Evolutionary conservation across 768 basidiomycete genomes (phyloP).

Genomic region (Piloderma croceum): DNA sequence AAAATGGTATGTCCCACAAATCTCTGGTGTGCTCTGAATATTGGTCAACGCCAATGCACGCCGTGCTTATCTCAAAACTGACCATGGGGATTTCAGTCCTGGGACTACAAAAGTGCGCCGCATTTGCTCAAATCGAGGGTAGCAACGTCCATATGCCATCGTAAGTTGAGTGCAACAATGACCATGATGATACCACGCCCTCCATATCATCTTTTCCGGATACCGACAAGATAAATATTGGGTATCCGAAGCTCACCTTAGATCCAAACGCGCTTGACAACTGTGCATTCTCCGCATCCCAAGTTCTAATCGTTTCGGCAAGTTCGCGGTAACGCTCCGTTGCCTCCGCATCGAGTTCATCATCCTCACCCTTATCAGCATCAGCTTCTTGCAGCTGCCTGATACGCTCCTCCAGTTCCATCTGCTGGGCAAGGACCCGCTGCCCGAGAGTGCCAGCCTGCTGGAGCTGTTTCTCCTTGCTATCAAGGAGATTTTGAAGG

Average conservation of each 20-base stretch:
- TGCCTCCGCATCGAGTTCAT: constrained; percentile 61
- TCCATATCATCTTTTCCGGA: too few species aligned
- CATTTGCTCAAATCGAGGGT: too few species aligned
- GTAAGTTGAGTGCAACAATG: too few species aligned
- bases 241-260: constrained; percentile 43
- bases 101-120: too few species aligned
- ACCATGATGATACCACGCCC: too few species aligned
- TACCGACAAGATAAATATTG: too few species aligned
- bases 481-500: constrained; percentile 70
- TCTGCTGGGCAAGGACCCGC: constrained; percentile 87
- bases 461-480: constrained; percentile 88
- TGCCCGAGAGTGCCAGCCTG: constrained; percentile 91
- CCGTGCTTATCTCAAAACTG: too few species aligned
- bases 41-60: too few species aligned
- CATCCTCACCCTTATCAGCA: constrained; percentile 56
- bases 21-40: too few species aligned
- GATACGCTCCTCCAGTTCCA: constrained; percentile 87
- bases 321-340: constrained; percentile 72
- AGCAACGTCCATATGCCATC: too few species aligned
- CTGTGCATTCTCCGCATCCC: constrained; percentile 77
- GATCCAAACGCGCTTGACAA: constrained; percentile 63
- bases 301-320: constrained; percentile 63
- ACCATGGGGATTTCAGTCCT: too few species aligned
- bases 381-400: constrained; percentile 72
- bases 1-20: too few species aligned